Percentiles rank a stretch among this genome's conserved stretches.
phyloP scores from a whole-genome alignment of 768 basidiomycete species.

The Kwoniella dejecticola region DNA sequence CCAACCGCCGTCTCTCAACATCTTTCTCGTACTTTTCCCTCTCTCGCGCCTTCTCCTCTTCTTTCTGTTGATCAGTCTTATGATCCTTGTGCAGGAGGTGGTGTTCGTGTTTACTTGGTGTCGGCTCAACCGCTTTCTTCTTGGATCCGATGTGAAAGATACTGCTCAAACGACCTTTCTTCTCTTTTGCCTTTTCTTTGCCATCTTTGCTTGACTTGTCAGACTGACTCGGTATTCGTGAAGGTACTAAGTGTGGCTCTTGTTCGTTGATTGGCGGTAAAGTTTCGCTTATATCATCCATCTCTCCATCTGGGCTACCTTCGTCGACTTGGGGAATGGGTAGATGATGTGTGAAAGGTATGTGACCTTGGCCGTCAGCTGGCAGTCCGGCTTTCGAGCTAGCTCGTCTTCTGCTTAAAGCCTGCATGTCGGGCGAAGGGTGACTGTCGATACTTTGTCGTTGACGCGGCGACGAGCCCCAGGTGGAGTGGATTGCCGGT shows the following conservation, averaged over 20 bases:
- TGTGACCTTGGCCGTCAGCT: constrained; percentile 37
- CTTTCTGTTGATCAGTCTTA: constrained; percentile 15
- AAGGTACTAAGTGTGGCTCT: not conserved
- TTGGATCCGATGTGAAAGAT: constrained; percentile 26
- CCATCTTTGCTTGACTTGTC: constrained; percentile 11
- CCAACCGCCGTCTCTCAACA: constrained; percentile 29
- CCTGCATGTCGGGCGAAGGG: not conserved
- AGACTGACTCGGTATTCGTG: not conserved
- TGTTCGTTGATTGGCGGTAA: not conserved
- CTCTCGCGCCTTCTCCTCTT: constrained; percentile 14
- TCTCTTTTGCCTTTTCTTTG: constrained; percentile 10
- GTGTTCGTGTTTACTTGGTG: not conserved
- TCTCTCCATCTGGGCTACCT: constrained; percentile 20
- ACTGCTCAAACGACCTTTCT: constrained; percentile 23
- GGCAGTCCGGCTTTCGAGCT: constrained; percentile 19
- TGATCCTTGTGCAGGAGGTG: constrained; percentile 4
- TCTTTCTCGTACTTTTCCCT: constrained; percentile 26
- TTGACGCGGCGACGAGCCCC: constrained; percentile 17
- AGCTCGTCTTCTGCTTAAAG: constrained; percentile 19
- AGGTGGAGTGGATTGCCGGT: constrained; percentile 11
- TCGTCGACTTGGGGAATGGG: constrained; percentile 23
- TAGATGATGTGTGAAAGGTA: constrained; percentile 50
- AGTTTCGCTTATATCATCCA: constrained; percentile 7
- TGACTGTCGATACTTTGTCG: constrained; percentile 10
- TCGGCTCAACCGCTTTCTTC: constrained; percentile 1